Evolutionary conservation across 352 stramenopile species (phyloP), one percentile per base, ranked within the genome.

Genomic region (Globisporangium recalcitrans): DNA sequence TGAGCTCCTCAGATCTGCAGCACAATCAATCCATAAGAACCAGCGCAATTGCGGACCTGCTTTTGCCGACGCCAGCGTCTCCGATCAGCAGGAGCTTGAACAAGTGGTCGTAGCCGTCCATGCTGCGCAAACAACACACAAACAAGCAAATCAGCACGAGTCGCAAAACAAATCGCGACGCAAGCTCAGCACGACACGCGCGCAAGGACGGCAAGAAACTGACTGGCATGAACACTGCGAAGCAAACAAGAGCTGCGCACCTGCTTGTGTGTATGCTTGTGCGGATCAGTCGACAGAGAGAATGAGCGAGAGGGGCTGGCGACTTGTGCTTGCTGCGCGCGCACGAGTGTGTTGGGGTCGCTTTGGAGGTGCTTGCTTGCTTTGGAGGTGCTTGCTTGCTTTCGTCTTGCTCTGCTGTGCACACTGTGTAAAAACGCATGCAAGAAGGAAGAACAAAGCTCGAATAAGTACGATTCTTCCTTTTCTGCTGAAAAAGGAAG

Each of bases 41-140:
- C 24, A 51, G 11, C 10, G 0, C 11, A 19, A 8, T 48, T 8
- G 10, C 69, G 5, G 68, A 97, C 89, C 88, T 97, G 86, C 87
- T 97, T 81, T 99, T 99, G 77, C 97, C 97, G 27, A 99, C 97
- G 54, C 91, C 97, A 26, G 96, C 95, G 79, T 99, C 97, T 62
- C 97, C 97, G 68, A 99, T 98, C 52, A 99, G 88, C 54, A 99
- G 76, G 42, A 99, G 82, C 78, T 99, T 99, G 75, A 99, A 99
- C 34, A 99, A 85, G 73, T 99, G 94, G 74, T 99, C 96, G 78
- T 98, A 98, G 44, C 80, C 73, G 74, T 92, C 82, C 81, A 90
- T 93, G 16, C 31, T 58, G 8, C 27, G 27, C 22, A 48, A 27
- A 8, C 16, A 52, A 38, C 14, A 31, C 9, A 64, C 48, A 59